Base-by-base conservation (phyloP, 2,329 filamentous ascomycete species). In the Cladobotryum mycophilum region DNA sequence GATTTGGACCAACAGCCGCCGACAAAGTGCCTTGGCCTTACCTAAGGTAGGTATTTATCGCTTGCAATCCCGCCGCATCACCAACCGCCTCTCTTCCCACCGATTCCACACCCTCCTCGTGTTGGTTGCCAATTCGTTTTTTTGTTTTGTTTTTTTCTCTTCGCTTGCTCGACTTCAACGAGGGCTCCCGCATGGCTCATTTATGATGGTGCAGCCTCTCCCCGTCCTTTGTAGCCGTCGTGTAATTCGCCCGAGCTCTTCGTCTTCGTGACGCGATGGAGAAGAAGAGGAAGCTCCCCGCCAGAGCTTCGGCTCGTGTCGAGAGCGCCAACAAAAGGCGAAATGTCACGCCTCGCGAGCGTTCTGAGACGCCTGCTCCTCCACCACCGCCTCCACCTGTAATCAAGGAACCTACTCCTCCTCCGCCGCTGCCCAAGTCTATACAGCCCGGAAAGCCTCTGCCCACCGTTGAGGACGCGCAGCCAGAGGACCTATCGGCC, bases 401-500 rank as follows among this genome's bases (percentile, higher is more conserved):
- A 40, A 68, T 71, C 20, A 60, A 58, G 34, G 61, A 56, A 53
- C 58, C 65, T 18, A 55, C 60, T 40, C 58, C 62, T 40, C 68
- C 64, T 45, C 66, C 67, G 57, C 69, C 70, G 49, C 62, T 91
- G 49, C 86, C 86, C 22, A 81, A 75, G 55, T 81, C 79, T 42
- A 70, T 90, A 35, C 72, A 78, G 58, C 69, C 84, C 2, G 83
- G 82, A 45, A 81, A 85, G 60, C 83, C 86, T 14, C 70, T 92
- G 33, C 88, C 88, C 2, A 88, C 84, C 0, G 76, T 90, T 13
- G 78, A 84, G 57, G 76, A 80, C 45, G 74, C 82, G 14, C 88
- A 93, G 64, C 70, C 82, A 1, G 76, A 80, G 7, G 76, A 84
- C 54, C 71, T 91, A 6, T 70, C 84, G 0, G 62, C 69, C 4